Conservation (phyloP, 805 yeast genomes). For the Saccharomycopsis oosterbeekiorum region DNA sequence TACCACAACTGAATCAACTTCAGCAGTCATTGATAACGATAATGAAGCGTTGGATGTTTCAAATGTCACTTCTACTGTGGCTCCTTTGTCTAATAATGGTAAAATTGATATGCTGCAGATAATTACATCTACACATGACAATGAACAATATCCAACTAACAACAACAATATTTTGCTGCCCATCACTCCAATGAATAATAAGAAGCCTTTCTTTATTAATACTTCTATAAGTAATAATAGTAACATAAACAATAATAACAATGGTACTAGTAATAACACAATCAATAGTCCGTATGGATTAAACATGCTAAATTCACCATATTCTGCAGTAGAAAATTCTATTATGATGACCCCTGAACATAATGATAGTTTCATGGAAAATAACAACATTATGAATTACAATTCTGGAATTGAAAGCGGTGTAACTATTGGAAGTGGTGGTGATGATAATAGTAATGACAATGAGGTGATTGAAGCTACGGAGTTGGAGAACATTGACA, state of each 20-base stretch:
- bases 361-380: neutral
- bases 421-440: neutral
- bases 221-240: neutral
- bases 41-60: neutral
- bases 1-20: neutral
- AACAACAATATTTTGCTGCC: neutral
- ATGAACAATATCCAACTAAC: neutral
- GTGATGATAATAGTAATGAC: neutral
- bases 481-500: neutral
- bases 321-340: neutral
- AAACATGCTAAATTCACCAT: slow-evolving; percentile 11
- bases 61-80: neutral
- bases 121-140: neutral
- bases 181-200: neutral
- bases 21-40: neutral
- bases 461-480: neutral
- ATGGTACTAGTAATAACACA: neutral
- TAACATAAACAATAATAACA: neutral
- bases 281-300: slow-evolving; percentile 15
- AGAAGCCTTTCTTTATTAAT: neutral
- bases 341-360: neutral
- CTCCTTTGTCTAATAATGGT: neutral
- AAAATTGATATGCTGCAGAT: neutral
- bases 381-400: neutral
- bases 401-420: neutral